Conservation (phyloP, 331 rosid species). For the Acacia concinna region DNA sequence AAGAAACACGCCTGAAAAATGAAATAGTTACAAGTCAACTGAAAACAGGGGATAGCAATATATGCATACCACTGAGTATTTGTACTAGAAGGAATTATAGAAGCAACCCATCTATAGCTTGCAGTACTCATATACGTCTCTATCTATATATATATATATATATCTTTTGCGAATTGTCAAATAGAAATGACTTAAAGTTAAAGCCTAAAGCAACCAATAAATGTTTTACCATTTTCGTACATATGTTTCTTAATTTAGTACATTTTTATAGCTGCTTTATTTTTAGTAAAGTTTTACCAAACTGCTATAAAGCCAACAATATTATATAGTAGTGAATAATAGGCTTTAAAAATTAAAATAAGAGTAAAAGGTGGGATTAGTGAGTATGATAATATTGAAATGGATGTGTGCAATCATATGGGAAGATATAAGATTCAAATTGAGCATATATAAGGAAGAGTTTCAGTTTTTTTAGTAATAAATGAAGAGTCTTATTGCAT, state of each 20-base stretch:
- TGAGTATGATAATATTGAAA: too few relatives aligned
- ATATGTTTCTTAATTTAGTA: neutral
- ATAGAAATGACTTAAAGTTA: conserved; percentile 5
- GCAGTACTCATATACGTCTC: too few relatives aligned
- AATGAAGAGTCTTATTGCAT: too few relatives aligned
- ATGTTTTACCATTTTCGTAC: neutral
- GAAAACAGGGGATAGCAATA: neutral
- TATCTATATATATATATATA: too few relatives aligned
- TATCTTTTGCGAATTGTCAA: conserved; percentile 18
- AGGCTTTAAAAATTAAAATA: too few relatives aligned
- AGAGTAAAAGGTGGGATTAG: too few relatives aligned
- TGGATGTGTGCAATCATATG: too few relatives aligned
- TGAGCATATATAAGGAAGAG: too few relatives aligned
- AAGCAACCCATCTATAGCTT: conserved; percentile 9
- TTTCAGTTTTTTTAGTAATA: too few relatives aligned
- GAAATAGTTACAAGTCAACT: conserved; percentile 24
- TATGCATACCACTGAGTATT: neutral
- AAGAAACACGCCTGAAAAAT: conserved; percentile 26
- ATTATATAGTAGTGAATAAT: too few relatives aligned
- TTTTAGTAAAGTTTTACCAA: neutral
- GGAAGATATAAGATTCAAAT: too few relatives aligned
- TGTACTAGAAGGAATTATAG: neutral
- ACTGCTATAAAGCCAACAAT: too few relatives aligned
- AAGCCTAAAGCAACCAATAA: conserved; percentile 23
- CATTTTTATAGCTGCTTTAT: neutral